A percentile compares a stretch with the other conserved stretches of the same genome.
Conservation (phyloP, 345 rosid genomes). For the Heritiera littoralis region DNA sequence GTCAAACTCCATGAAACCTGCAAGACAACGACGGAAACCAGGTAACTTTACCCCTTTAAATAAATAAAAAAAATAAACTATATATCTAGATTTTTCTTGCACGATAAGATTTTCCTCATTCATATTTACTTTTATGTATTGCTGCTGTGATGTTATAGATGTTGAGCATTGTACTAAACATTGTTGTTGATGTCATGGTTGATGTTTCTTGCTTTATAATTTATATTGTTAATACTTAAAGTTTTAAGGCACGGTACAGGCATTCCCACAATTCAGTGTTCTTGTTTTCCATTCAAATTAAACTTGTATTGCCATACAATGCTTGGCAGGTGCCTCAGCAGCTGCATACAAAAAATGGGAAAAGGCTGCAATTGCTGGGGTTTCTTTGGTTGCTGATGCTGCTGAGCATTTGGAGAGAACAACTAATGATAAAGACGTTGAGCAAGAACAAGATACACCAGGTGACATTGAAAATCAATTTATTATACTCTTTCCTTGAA, state of each 20-base stretch:
- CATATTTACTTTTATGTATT: not conserved
- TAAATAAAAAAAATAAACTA: not conserved
- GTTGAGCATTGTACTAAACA: not conserved
- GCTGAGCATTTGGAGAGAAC: conserved; percentile 95
- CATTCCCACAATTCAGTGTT: conserved; percentile 11
- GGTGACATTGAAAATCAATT: conserved; percentile 32
- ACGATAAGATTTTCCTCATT: not conserved
- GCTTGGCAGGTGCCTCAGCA: conserved; percentile 48
- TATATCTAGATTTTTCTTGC: not conserved
- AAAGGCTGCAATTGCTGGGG: conserved; percentile 98
- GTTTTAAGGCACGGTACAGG: not conserved
- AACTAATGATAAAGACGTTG: conserved; percentile 53
- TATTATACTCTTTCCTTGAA: conserved; percentile 24
- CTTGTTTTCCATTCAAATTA: conserved; percentile 6
- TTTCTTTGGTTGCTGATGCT: conserved; percentile 99
- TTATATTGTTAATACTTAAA: not conserved
- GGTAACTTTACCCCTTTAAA: conserved; percentile 42
- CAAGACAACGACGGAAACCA: conserved; percentile 77
- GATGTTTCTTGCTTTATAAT: conserved; percentile 8
- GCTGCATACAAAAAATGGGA: conserved; percentile 94
- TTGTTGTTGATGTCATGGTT: not conserved
- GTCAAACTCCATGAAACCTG: conserved; percentile 50
- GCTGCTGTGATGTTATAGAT: not conserved
- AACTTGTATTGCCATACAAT: conserved; percentile 23
- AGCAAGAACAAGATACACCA: conserved; percentile 46